Evolutionary conservation across 2,329 filamentous ascomycete genomes (phyloP).

Genomic region (Pseudophaeomoniella oleicola): DNA sequence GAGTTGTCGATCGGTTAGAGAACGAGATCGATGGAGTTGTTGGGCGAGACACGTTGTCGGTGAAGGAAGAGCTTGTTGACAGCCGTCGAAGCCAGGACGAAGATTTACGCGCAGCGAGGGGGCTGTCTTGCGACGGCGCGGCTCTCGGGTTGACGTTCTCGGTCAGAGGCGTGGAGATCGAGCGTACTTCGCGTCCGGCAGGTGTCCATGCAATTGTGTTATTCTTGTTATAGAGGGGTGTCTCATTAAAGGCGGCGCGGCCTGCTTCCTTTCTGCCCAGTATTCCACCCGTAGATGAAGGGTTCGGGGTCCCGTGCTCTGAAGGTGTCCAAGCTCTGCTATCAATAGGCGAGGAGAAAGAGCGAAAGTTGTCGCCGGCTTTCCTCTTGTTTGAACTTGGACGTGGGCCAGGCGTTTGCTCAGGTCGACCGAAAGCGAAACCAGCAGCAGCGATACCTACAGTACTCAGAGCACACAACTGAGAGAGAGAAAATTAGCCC

Average conservation of each 20-base stretch:
- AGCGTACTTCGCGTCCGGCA: not conserved
- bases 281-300: not conserved
- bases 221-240: not conserved
- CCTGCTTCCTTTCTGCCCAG: not conserved
- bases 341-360: not conserved
- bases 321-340: not conserved
- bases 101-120: constrained; percentile 19
- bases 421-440: constrained; percentile 39
- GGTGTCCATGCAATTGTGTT: not conserved
- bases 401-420: constrained; percentile 20
- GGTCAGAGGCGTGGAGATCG: not conserved
- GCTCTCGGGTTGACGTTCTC: constrained; percentile 14
- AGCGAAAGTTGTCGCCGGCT: constrained; percentile 6
- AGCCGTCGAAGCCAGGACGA: constrained; percentile 43
- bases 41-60: constrained; percentile 34
- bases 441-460: constrained; percentile 46
- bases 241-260: not conserved
- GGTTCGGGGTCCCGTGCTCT: not conserved
- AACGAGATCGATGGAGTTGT: constrained; percentile 36
- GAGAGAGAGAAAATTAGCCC: constrained; percentile 2
- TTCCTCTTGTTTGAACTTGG: constrained; percentile 22
- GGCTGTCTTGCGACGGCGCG: constrained; percentile 13
- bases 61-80: constrained; percentile 34
- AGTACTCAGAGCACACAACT: constrained; percentile 51
- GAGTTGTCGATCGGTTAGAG: constrained; percentile 37